Evolutionary conservation across 2,329 filamentous ascomycete species (phyloP).

Genomic region (Aspergillus chevalieri): DNA sequence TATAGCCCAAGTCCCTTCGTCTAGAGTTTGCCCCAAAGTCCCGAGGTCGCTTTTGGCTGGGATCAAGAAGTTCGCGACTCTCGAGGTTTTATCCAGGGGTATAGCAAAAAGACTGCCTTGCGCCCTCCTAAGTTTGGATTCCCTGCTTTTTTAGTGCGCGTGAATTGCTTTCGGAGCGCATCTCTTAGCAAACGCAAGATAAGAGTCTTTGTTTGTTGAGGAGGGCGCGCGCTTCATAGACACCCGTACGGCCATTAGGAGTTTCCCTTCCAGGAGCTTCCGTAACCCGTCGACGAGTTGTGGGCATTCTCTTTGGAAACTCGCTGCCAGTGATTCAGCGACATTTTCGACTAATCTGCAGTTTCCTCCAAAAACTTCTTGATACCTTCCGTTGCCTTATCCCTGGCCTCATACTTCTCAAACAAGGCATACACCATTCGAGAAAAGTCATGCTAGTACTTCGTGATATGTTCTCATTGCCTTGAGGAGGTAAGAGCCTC

Average conservation of each 20-base stretch:
- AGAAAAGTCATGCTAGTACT: neutral
- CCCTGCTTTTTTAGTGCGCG: neutral
- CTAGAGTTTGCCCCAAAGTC: neutral
- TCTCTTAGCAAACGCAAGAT: neutral
- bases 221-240: neutral
- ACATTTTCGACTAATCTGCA: neutral
- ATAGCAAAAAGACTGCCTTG: neutral
- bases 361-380: neutral
- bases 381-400: no score
- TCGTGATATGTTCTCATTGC: neutral
- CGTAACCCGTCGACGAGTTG: neutral
- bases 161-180: neutral
- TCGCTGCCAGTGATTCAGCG: neutral
- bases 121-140: neutral
- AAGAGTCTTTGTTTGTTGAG: neutral
- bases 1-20: no score
- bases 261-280: neutral
- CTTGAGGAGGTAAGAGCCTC: neutral
- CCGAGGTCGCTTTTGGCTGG: neutral
- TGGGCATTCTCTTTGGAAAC: neutral
- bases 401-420: neutral
- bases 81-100: neutral
- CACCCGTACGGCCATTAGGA: neutral
- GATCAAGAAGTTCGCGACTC: neutral
- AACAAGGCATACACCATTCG: neutral